A percentile compares a stretch with the other conserved stretches of the same genome.
Conservation (phyloP, 768 basidiomycete species). For the Nevesoporus exiguus region DNA sequence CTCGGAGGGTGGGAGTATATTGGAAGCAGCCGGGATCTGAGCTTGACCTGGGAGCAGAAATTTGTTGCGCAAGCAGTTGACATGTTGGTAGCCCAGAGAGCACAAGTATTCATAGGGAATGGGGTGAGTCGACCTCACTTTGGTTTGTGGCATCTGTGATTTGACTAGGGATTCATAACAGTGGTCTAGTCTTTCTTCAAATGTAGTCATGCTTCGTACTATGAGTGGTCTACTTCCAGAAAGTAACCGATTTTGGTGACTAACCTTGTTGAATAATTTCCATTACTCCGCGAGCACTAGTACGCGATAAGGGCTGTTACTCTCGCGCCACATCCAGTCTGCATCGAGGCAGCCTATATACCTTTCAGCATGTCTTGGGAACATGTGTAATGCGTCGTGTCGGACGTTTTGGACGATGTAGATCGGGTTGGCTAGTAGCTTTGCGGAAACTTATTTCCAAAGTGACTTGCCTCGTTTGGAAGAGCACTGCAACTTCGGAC, state of each 20-base stretch:
- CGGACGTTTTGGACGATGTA: no score
- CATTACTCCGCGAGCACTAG: no score
- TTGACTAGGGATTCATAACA: conserved; percentile 11
- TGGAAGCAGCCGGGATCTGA: conserved; percentile 39
- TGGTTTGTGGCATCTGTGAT: neutral
- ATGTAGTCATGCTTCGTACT: conserved; percentile 37
- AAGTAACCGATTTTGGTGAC: conserved; percentile 35
- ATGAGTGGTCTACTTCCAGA: conserved; percentile 24
- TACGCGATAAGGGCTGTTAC: no score
- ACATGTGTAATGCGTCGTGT: neutral
- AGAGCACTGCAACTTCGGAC: conserved; percentile 6
- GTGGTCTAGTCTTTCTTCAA: conserved; percentile 43
- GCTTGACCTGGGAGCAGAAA: conserved; percentile 39
- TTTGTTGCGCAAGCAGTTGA: conserved; percentile 47
- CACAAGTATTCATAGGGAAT: conserved; percentile 50
- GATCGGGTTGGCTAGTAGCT: neutral
- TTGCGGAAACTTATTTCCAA: neutral
- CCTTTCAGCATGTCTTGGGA: no score
- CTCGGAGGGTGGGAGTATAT: conserved; percentile 37
- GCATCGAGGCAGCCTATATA: no score
- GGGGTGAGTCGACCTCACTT: conserved; percentile 36
- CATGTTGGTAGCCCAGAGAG: conserved; percentile 45
- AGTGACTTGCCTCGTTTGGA: conserved; percentile 17
- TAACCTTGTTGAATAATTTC: no score
- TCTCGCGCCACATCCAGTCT: neutral